Percentiles rank a stretch among this genome's conserved stretches.
Conservation (phyloP, 2,329 filamentous ascomycete species). For the Colletotrichum tofieldiae region DNA sequence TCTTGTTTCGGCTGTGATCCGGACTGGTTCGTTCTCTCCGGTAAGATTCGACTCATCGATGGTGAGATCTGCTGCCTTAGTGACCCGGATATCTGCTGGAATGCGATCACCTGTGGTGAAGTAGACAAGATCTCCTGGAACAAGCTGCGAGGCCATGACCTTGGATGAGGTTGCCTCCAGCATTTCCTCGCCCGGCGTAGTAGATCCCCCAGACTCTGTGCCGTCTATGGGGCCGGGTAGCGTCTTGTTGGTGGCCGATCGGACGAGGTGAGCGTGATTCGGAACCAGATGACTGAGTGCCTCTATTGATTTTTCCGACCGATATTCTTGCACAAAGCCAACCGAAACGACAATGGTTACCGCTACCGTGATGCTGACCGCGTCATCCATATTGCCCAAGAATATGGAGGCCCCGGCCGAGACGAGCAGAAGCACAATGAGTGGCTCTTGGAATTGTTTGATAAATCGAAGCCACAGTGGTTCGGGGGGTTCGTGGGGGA, state of each 20-base stretch:
- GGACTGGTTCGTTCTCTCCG: slow-evolving; percentile 94
- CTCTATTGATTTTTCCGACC: slow-evolving; percentile 97
- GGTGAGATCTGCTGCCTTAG: slow-evolving; percentile 87
- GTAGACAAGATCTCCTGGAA: slow-evolving; percentile 92
- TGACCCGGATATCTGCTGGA: slow-evolving; percentile 95
- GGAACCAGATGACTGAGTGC: slow-evolving; percentile 94
- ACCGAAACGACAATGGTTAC: slow-evolving; percentile 98
- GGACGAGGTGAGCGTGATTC: slow-evolving; percentile 95
- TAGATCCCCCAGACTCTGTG: slow-evolving; percentile 55
- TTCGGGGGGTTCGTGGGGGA: slow-evolving; percentile 93
- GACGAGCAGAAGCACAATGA: slow-evolving; percentile 91
- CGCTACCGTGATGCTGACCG: slow-evolving; percentile 93
- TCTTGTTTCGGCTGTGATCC: slow-evolving; percentile 78
- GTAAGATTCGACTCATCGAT: slow-evolving; percentile 98
- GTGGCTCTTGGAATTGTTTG: slow-evolving; percentile 96
- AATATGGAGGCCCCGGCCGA: slow-evolving; percentile 91
- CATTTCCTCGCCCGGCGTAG: slow-evolving; percentile 74
- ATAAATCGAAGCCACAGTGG: slow-evolving; percentile 95
- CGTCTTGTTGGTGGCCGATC: slow-evolving; percentile 64
- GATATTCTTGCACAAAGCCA: slow-evolving; percentile 96
- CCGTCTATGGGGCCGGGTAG: slow-evolving; percentile 54
- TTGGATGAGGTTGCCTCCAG: slow-evolving; percentile 84
- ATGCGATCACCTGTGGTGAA: slow-evolving; percentile 98
- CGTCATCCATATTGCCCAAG: slow-evolving; percentile 95
- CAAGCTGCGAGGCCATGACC: slow-evolving; percentile 88